Conservation (phyloP, 2,329 filamentous ascomycete genomes). For the Diaporthe australafricana region DNA sequence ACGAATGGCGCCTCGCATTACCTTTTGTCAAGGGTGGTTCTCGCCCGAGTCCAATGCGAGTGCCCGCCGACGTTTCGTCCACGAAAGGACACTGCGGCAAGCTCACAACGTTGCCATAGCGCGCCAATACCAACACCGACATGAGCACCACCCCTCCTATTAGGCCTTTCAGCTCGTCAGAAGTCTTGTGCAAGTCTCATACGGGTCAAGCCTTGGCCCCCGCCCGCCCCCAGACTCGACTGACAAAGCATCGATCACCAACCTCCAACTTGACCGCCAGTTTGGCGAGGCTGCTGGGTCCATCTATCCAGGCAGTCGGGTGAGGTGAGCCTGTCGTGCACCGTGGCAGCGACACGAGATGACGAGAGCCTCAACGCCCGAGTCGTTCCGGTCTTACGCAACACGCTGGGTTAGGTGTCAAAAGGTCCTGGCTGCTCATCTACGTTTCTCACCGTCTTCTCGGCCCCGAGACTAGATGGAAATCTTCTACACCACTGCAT, state of each 20-base stretch:
- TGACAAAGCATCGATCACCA: not conserved
- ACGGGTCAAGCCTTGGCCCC: slow-evolving; percentile 22
- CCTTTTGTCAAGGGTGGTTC: not conserved
- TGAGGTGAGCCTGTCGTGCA: slow-evolving; percentile 35
- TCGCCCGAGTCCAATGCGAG: slow-evolving; percentile 20
- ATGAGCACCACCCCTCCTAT: not conserved
- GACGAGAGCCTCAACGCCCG: slow-evolving; percentile 32
- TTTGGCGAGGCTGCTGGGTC: slow-evolving; percentile 18
- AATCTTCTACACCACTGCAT: not conserved
- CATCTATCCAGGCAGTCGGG: not conserved
- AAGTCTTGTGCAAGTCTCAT: not conserved
- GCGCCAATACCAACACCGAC: slow-evolving; percentile 13
- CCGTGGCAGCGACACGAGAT: slow-evolving; percentile 27
- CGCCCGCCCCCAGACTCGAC: not conserved
- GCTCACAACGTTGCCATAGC: slow-evolving; percentile 3
- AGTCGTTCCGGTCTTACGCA: slow-evolving; percentile 18
- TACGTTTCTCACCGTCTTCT: slow-evolving; percentile 28
- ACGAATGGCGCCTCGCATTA: not conserved
- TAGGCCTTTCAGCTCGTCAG: slow-evolving; percentile 19
- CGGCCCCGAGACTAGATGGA: not conserved
- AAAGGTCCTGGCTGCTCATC: not conserved
- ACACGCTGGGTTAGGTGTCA: slow-evolving; percentile 31
- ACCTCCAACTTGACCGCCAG: slow-evolving; percentile 32
- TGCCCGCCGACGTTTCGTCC: not conserved
- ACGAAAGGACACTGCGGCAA: slow-evolving; percentile 24